phyloP scores from a whole-genome alignment of 768 basidiomycete genomes.

The Holtermannia corniformis region DNA sequence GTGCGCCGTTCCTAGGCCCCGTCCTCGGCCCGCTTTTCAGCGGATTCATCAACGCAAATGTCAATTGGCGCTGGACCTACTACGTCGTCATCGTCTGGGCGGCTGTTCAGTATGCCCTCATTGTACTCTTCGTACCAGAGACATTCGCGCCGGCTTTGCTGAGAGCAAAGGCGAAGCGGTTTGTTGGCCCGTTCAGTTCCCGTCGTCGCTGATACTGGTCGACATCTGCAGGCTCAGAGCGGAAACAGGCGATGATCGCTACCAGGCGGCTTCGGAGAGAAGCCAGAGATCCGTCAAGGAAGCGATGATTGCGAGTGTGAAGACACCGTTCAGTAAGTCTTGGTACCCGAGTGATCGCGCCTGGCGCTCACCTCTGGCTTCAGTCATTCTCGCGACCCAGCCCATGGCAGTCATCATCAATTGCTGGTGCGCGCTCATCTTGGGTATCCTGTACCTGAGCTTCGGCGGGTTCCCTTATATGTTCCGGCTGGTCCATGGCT shows the following conservation, averaged over 20 bases:
- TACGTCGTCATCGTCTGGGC: conserved; percentile 63
- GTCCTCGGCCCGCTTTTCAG: conserved; percentile 42
- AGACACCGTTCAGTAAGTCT: conserved; percentile 60
- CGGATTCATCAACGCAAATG: conserved; percentile 60
- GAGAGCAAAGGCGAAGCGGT: conserved; percentile 54
- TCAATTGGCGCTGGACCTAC: conserved; percentile 60
- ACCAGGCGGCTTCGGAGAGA: conserved; percentile 56
- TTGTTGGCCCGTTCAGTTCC: conserved; percentile 8
- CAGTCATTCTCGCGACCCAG: conserved; percentile 52
- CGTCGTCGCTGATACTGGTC: not conserved
- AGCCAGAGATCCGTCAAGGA: conserved; percentile 45
- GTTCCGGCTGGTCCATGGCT: conserved; percentile 48
- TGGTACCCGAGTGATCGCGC: not conserved
- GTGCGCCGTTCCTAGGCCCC: conserved; percentile 53
- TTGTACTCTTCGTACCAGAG: conserved; percentile 60
- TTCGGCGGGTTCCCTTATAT: conserved; percentile 56
- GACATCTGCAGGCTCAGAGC: conserved; percentile 47
- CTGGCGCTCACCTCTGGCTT: not conserved
- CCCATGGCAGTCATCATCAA: conserved; percentile 68
- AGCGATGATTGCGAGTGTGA: conserved; percentile 54
- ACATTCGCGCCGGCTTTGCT: conserved; percentile 58
- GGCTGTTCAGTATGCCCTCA: conserved; percentile 48
- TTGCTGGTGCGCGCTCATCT: conserved; percentile 52
- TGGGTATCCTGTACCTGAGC: conserved; percentile 48
- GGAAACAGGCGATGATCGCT: conserved; percentile 49